phyloP scores from a whole-genome alignment of 108 stramenopile species.

The Schizochytrium sp. region DNA sequence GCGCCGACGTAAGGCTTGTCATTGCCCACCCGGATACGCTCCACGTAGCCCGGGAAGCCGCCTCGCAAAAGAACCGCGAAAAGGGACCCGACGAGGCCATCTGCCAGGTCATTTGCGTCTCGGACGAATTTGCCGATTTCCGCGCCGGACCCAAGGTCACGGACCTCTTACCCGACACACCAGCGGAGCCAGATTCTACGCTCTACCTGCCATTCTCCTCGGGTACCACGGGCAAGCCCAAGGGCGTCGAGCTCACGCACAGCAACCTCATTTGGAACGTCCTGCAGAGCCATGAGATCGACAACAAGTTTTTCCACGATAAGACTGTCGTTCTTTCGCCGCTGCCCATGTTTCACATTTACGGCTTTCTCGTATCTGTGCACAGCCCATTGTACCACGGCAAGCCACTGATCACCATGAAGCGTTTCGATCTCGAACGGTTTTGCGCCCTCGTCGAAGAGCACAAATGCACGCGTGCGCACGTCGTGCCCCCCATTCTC shows the following conservation, averaged over 20 bases:
- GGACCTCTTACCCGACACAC: constrained; percentile 49
- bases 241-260: constrained; percentile 81
- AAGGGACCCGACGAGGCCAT: background rate
- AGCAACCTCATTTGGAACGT: constrained; percentile 68
- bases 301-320: constrained; percentile 33
- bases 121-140: constrained; percentile 40
- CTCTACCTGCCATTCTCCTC: constrained; percentile 74
- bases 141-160: constrained; percentile 50
- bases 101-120: constrained; percentile 56
- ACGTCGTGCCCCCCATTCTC: constrained; percentile 74
- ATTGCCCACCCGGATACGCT: constrained; percentile 58
- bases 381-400: constrained; percentile 62
- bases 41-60: constrained; percentile 62
- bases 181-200: constrained; percentile 24
- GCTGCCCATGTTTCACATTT: constrained; percentile 87
- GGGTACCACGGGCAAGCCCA: constrained; percentile 87
- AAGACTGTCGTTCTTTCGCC: constrained; percentile 54
- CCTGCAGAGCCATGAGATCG: constrained; percentile 54
- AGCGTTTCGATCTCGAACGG: constrained; percentile 64
- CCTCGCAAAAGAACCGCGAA: constrained; percentile 18
- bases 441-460: constrained; percentile 65
- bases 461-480: constrained; percentile 59
- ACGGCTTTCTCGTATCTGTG: constrained; percentile 59
- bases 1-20: constrained; percentile 54
- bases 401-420: constrained; percentile 59